Conservation (phyloP, 148 eudicot genomes). For the Rhododendron ovatum region DNA sequence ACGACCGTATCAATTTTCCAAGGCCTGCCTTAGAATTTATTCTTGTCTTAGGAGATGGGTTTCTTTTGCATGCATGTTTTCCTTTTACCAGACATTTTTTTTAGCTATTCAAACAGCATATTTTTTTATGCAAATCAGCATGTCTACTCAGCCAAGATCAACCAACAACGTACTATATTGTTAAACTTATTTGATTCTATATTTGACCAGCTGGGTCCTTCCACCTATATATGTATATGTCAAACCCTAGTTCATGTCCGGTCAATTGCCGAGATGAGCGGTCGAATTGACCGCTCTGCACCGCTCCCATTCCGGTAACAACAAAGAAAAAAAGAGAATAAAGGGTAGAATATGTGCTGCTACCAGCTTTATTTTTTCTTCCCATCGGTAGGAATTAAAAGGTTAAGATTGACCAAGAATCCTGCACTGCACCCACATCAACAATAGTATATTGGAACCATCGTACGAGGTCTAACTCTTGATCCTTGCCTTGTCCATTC, state of each 20-base stretch:
- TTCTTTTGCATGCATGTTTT: slow-evolving; percentile 8
- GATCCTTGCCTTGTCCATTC: too few relatives aligned
- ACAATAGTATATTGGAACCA: not conserved
- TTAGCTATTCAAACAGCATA: not conserved
- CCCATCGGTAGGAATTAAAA: not conserved
- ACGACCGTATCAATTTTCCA: not conserved
- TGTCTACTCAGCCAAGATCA: slow-evolving; percentile 1
- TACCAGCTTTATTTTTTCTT: not conserved
- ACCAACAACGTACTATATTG: not conserved
- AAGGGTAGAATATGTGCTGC: slow-evolving; percentile 1
- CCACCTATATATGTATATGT: not conserved
- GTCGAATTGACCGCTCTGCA: too few relatives aligned
- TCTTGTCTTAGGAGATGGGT: slow-evolving; percentile 1
- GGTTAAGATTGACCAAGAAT: not conserved
- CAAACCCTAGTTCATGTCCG: not conserved
- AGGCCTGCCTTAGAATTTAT: not conserved
- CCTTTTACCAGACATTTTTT: not conserved
- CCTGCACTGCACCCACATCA: not conserved
- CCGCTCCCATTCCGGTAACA: not conserved
- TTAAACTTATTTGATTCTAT: not conserved
- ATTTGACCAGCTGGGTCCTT: slow-evolving; percentile 3
- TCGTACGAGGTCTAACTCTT: too few relatives aligned
- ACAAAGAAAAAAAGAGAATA: not conserved
- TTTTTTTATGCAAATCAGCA: not conserved
- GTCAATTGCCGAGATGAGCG: too few relatives aligned